phyloP scores from a whole-genome alignment of 208 protist genomes.

The Trypanosoma mega region DNA sequence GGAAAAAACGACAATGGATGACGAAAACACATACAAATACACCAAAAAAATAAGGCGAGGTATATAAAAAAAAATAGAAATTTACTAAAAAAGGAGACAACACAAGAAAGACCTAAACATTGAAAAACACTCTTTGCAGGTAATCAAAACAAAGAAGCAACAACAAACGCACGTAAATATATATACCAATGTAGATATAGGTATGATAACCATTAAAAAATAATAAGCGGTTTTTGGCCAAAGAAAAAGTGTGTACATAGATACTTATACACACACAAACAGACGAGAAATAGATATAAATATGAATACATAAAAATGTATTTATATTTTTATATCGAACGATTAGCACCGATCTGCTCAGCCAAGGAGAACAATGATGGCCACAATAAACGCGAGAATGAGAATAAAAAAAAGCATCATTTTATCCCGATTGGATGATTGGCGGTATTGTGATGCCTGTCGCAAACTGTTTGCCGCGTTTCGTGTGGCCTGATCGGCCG shows the following conservation, averaged over 20 bases:
- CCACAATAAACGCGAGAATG: conserved; percentile 35
- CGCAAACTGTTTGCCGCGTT: conserved; percentile 69
- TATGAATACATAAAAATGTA: no score
- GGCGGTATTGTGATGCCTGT: conserved; percentile 60
- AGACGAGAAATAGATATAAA: no score
- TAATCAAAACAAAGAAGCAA: conserved; percentile 21
- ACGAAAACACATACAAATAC: conserved; percentile 5
- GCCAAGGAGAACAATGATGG: conserved; percentile 26
- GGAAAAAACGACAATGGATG: conserved; percentile 9
- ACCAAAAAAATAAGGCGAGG: conserved; percentile 11
- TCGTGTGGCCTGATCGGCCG: conserved; percentile 51
- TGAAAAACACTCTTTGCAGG: no score
- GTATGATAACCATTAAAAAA: no score
- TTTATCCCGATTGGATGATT: conserved; percentile 52
- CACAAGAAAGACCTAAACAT: no score
- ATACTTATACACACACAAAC: no score
- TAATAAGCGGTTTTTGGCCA: no score
- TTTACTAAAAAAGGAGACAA: background rate
- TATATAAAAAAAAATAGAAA: background rate
- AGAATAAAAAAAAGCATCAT: conserved; percentile 61
- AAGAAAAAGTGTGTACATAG: no score
- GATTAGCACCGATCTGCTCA: background rate
- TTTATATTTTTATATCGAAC: no score
- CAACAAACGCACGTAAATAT: conserved; percentile 25
- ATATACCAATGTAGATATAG: no score